Percentiles rank a stretch among this genome's conserved stretches.
phyloP scores from a whole-genome alignment of 2,329 filamentous ascomycete genomes.

The Alternaria hordeiaustralica region DNA sequence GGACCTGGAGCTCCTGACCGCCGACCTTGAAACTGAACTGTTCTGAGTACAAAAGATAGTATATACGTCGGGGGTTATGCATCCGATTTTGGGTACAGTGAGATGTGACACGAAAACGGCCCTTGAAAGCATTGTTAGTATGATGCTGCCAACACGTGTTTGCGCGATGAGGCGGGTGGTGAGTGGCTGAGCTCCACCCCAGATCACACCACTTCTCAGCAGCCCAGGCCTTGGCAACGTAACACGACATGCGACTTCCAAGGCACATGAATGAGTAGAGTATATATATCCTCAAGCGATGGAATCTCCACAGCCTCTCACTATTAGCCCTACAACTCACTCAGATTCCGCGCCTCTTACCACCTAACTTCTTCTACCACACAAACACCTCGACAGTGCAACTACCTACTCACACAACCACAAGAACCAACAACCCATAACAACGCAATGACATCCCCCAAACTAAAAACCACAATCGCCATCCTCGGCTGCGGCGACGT shows the following conservation, averaged over 20 bases:
- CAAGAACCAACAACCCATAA: neutral
- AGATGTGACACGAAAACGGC: neutral
- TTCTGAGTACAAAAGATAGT: neutral
- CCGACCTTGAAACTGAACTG: neutral
- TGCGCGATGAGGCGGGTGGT: constrained; percentile 2
- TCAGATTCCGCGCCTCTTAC: neutral
- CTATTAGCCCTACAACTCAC: neutral
- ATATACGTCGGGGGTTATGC: neutral
- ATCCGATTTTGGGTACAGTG: neutral
- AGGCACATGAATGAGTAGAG: neutral
- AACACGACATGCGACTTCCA: constrained; percentile 3
- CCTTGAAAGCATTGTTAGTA: neutral
- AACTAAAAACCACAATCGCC: constrained; percentile 52
- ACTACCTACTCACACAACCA: neutral
- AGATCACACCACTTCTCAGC: constrained; percentile 27
- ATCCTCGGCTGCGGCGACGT: constrained; percentile 61
- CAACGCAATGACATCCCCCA: constrained; percentile 35
- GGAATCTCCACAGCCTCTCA: neutral
- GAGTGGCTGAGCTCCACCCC: constrained; percentile 10
- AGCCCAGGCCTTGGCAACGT: constrained; percentile 27
- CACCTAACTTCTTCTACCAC: neutral
- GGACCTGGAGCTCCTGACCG: neutral
- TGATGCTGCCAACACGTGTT: neutral
- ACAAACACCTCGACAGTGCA: neutral
- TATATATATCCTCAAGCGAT: constrained; percentile 10